Evolutionary conservation across 2,329 filamentous ascomycete species (phyloP), one percentile per base, ranked within the genome.

Genomic region (Parafenestella ontariensis): DNA sequence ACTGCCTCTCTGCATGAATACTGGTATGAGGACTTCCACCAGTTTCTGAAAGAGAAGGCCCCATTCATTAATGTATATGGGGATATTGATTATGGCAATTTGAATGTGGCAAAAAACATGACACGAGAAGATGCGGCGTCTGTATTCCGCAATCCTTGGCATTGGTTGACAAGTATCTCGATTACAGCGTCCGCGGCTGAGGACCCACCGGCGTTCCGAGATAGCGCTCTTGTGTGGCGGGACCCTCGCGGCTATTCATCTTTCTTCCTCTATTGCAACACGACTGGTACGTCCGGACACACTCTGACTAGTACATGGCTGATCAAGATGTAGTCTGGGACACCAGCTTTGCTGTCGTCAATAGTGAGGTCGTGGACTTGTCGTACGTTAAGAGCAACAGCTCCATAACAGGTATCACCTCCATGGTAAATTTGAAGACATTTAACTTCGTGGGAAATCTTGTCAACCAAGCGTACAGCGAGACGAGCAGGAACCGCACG

Each of bases 371-470:
- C 5, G 37, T 23, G 5, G 39, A 55, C 2, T 45, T 44, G 2
- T 39, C 33, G 2, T 8, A 56, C 3, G 46, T 37, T 5, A 56
- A 54, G 17, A 63, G 58, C 41, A 63, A 63, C 33, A 58, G 57
- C 1, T 52, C 34, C 13, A 44, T 41, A 24, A 52, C 60, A 3
- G 58, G 57, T 10, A 57, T 55, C 5, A n/a, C 50, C 9, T 54
- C 49, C 29, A 59, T 61, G 52, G 31, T 51, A 1, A 36, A 42
- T 5, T 37, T 44, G 1, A 48, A 17, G 28, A 24, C 37, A 36
- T 23, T 18, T 15, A 54, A 20, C 15, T 44, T 39, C 49, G 18
- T 46, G 40, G 41, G 17, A 18, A 3, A 11, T 5, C 36, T 20
- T 6, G 20, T 21, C 7, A 39, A 23, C 36, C 5, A 36, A 9